Conservation (phyloP, 2,329 filamentous ascomycete genomes). For the Teratosphaeria nubilosa region DNA sequence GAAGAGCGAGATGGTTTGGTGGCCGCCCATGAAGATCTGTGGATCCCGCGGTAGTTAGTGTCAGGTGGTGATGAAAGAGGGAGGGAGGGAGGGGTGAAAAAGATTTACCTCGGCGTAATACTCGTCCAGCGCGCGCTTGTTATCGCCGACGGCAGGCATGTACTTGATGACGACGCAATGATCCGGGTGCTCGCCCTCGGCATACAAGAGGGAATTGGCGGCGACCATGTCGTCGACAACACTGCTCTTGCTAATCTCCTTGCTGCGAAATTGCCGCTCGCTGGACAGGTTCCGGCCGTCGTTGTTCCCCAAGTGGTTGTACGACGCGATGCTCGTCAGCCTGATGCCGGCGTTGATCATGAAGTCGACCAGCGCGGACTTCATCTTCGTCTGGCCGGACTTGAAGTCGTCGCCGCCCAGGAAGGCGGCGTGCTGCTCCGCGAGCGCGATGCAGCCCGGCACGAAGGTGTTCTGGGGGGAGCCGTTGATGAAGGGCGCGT, state of each 20-base stretch:
- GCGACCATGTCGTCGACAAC: constrained; percentile 99
- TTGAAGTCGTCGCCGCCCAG: constrained; percentile 99
- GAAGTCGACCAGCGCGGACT: constrained; percentile 96
- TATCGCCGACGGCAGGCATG: constrained; percentile 97
- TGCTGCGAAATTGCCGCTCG: constrained; percentile 96
- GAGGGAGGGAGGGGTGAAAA: background rate
- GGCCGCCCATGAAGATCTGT: constrained; percentile 88
- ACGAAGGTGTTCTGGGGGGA: constrained; percentile 99
- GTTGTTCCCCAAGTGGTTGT: constrained; percentile 99
- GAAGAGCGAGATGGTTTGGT: constrained; percentile 97
- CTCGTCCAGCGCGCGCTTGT: constrained; percentile 97
- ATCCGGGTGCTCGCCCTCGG: constrained; percentile 86
- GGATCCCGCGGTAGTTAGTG: background rate
- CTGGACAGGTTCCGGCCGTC: constrained; percentile 98
- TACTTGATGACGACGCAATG: constrained; percentile 99
- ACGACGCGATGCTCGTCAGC: constrained; percentile 94
- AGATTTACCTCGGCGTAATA: constrained; percentile 75
- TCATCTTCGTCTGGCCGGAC: constrained; percentile 99
- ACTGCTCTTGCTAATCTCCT: constrained; percentile 99
- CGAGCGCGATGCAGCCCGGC: constrained; percentile 79
- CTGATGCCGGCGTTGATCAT: constrained; percentile 98
- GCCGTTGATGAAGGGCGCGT: constrained; percentile 93
- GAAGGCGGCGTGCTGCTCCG: constrained; percentile 77
- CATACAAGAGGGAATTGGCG: constrained; percentile 85
- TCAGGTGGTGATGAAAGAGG: background rate